A percentile compares a stretch with the other conserved stretches of the same genome.
These are phyloP conservation scores for Thozetella sp. DNA, from an alignment of 495 filamentous ascomycete species.

Conservation along the genomic window DNA sequence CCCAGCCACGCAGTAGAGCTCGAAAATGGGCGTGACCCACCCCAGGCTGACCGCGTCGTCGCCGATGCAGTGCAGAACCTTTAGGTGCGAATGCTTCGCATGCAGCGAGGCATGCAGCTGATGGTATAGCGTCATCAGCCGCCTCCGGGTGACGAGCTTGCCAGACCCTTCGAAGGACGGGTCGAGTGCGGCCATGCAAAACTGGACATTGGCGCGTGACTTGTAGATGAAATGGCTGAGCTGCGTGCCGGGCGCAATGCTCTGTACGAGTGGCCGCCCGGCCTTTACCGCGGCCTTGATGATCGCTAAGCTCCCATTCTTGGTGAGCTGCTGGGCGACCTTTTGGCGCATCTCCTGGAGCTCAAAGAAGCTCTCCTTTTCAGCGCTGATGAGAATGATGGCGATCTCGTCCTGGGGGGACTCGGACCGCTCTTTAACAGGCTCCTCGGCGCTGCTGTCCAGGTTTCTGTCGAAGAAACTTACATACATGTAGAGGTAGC, in stretches of 20 bases:
- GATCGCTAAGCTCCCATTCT: constrained; percentile 71
- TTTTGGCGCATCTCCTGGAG: constrained; percentile 82
- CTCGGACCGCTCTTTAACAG: constrained; percentile 14
- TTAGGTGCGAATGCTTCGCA: constrained; percentile 77
- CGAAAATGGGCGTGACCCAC: constrained; percentile 88
- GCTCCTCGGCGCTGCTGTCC: constrained; percentile 35
- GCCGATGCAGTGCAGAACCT: constrained; percentile 78
- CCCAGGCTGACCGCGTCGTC: constrained; percentile 77
- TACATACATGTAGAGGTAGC: constrained; percentile 99
- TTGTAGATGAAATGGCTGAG: constrained; percentile 95
- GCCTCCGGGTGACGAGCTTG: constrained; percentile 61
- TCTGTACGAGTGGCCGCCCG: constrained; percentile 66
- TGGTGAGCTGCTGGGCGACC: constrained; percentile 74
- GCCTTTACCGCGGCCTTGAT: constrained; percentile 72
- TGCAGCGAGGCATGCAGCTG: constrained; percentile 83
- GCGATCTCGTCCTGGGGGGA: constrained; percentile 75
- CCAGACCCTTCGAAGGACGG: constrained; percentile 63
- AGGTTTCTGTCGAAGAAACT: constrained; percentile 68
- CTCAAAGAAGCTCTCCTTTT: constrained; percentile 92
- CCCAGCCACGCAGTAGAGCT: constrained; percentile 92
- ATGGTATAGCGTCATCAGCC: constrained; percentile 83
- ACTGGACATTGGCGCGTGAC: constrained; percentile 90
- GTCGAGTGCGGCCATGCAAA: constrained; percentile 82
- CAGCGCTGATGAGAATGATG: constrained; percentile 86
- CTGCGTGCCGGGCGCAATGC: constrained; percentile 78